These are phyloP conservation scores for Podospora tetraspora DNA, from an alignment of 495 filamentous ascomycete genomes.

Conservation along the genomic window DNA sequence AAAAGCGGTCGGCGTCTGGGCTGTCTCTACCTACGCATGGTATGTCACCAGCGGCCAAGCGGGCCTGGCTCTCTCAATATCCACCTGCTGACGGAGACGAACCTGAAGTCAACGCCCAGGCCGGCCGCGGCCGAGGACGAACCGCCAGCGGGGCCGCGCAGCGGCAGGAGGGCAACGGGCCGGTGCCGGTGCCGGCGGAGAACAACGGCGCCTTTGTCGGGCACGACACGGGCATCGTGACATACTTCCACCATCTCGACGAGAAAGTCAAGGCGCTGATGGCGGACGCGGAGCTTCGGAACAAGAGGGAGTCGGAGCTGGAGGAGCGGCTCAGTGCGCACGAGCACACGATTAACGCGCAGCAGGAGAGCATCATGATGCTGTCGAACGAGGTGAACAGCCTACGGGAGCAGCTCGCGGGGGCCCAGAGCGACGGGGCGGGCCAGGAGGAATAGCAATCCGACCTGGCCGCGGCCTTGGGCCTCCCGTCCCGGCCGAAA, in stretches of 20 bases:
- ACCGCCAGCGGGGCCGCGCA: constrained; percentile 25
- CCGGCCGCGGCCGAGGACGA: constrained; percentile 22
- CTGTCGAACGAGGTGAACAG: background rate
- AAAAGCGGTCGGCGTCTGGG: constrained; percentile 41
- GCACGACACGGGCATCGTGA: constrained; percentile 40
- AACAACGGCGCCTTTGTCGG: constrained; percentile 40
- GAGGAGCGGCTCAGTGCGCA: constrained; percentile 36
- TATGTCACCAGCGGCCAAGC: constrained; percentile 30
- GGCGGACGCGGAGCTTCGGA: constrained; percentile 26
- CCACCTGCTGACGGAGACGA: constrained; percentile 46
- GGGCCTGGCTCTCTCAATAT: constrained; percentile 38
- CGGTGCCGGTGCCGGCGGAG: constrained; percentile 20
- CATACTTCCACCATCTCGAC: constrained; percentile 48
- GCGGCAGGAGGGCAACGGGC: constrained; percentile 23
- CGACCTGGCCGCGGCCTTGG: background rate
- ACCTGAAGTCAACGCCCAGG: constrained; percentile 37
- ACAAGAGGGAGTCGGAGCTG: constrained; percentile 25
- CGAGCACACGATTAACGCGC: constrained; percentile 31
- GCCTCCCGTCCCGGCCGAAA: background rate
- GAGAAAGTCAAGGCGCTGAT: constrained; percentile 39
- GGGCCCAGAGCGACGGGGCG: background rate
- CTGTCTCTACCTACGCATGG: constrained; percentile 38
- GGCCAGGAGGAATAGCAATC: background rate
- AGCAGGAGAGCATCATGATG: constrained; percentile 4
- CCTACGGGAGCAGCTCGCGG: background rate